Conservation (phyloP, 306 rosid genomes). For the Trichosanthes cucumerina region DNA sequence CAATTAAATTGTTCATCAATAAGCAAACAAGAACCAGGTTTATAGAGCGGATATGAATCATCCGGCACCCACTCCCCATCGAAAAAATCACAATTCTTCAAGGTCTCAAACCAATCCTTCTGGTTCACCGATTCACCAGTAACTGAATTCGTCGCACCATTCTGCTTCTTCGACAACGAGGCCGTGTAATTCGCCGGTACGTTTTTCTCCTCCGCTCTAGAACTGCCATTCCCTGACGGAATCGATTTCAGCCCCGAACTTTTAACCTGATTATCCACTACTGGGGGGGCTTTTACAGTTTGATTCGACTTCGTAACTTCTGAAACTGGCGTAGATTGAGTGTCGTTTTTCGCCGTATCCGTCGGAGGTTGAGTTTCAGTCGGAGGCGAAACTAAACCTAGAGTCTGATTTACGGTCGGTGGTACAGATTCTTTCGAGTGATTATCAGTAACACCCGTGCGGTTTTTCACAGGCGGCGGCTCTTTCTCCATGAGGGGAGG, state of each 20-base stretch:
- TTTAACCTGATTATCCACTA: constrained; percentile 1
- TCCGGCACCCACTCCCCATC: constrained; percentile 82
- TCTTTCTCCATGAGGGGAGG: constrained; percentile 12
- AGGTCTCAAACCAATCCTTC: constrained; percentile 29
- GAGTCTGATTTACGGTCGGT: neutral
- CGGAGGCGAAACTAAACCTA: constrained; percentile 7
- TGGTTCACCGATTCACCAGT: constrained; percentile 24
- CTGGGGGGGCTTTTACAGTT: constrained; percentile 13
- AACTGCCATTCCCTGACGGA: neutral
- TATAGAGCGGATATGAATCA: constrained; percentile 60
- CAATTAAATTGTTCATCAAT: constrained; percentile 87
- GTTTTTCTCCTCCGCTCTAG: neutral
- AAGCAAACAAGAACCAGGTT: constrained; percentile 64
- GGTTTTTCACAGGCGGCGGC: constrained; percentile 11
- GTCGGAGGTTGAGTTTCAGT: neutral
- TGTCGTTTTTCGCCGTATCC: constrained; percentile 10
- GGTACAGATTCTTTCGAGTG: constrained; percentile 1
- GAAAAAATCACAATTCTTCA: constrained; percentile 65
- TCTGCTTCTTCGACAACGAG: constrained; percentile 26
- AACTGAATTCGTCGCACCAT: constrained; percentile 10
- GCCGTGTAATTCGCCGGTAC: constrained; percentile 28
- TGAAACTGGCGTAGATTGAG: constrained; percentile 1
- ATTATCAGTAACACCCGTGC: neutral
- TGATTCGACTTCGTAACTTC: constrained; percentile 18
- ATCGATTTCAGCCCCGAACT: neutral